Percentiles rank a stretch among this genome's conserved stretches.
Evolutionary conservation across 345 rosid genomes (phyloP).

Genomic region (Rhodomyrtus tomentosa): DNA sequence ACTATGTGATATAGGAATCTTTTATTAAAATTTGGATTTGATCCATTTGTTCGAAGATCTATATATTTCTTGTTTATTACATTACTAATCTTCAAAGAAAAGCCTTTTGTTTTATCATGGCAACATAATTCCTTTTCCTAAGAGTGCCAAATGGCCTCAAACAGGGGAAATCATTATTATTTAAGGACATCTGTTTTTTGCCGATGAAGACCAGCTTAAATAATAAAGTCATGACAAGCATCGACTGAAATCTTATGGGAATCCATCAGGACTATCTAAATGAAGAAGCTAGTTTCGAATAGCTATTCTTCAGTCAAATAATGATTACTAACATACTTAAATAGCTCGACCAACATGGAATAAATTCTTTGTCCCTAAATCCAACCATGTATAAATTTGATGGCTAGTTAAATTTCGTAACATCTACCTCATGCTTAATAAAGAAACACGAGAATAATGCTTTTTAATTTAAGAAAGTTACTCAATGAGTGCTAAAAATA

Average conservation of each 20-base stretch:
- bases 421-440: neutral
- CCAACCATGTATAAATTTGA: neutral
- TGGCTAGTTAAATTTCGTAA: neutral
- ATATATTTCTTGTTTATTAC: neutral
- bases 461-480: neutral
- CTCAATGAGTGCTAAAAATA: neutral
- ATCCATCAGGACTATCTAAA: neutral
- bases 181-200: neutral
- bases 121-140: too few relatives aligned
- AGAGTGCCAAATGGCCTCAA: too few relatives aligned
- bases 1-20: neutral
- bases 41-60: neutral
- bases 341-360: neutral
- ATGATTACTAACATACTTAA: neutral
- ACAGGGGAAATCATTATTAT: too few relatives aligned
- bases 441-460: neutral
- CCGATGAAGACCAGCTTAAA: neutral
- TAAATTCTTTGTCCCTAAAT: neutral
- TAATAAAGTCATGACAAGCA: neutral
- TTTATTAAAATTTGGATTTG: neutral
- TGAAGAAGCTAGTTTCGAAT: neutral
- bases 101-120: neutral
- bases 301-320: neutral
- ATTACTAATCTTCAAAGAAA: neutral
- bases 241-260: neutral